Evolutionary conservation across 2,329 filamentous ascomycete genomes (phyloP).

Genomic region (Fusarium sp.): DNA sequence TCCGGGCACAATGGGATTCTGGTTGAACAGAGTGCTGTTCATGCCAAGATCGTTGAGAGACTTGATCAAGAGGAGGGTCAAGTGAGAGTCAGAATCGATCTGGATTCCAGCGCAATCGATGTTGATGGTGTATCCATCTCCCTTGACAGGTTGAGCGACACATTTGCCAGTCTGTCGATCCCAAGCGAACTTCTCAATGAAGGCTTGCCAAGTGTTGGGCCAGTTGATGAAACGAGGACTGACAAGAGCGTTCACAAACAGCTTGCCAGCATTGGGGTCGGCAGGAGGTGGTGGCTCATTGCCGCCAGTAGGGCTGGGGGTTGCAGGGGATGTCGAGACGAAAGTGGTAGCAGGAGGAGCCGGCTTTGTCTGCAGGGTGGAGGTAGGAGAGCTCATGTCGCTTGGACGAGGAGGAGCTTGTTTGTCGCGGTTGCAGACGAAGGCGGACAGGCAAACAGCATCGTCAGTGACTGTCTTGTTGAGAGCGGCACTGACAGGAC

Average conservation of each 20-base stretch:
- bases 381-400: conserved; percentile 53
- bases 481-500: conserved; percentile 53
- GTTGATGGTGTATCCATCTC: conserved; percentile 53
- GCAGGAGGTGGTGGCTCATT: conserved; percentile 49
- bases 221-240: conserved; percentile 56
- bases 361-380: conserved; percentile 49
- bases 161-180: conserved; percentile 53
- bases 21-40: conserved; percentile 56
- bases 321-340: conserved; percentile 47
- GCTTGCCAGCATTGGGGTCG: conserved; percentile 46
- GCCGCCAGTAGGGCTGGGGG: conserved; percentile 40
- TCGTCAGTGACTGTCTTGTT: conserved; percentile 54
- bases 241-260: conserved; percentile 50
- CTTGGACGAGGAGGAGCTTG: conserved; percentile 50
- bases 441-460: conserved; percentile 55
- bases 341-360: conserved; percentile 51
- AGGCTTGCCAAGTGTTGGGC: conserved; percentile 54
- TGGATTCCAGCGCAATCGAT: conserved; percentile 54
- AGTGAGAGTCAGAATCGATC: conserved; percentile 54
- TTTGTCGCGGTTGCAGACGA: conserved; percentile 55
- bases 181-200: conserved; percentile 57
- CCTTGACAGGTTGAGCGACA: conserved; percentile 49
- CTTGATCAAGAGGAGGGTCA: conserved; percentile 55
- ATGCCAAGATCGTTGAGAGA: conserved; percentile 53
- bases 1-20: conserved; percentile 53